Evolutionary conservation across 2,329 filamentous ascomycete genomes (phyloP).

Genomic region (Geosmithia putterillii): DNA sequence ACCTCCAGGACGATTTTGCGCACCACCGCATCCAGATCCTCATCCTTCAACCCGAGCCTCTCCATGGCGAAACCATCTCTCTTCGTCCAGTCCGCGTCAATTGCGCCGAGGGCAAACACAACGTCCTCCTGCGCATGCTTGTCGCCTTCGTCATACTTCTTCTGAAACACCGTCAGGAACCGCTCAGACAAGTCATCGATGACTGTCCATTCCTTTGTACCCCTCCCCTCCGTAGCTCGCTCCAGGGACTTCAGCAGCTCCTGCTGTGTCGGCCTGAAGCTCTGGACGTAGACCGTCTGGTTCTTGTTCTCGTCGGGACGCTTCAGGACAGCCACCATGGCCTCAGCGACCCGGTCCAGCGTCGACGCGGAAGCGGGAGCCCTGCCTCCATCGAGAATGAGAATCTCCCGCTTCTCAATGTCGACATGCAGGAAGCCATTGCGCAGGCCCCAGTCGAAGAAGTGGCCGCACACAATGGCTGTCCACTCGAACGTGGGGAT

Average conservation of each 20-base stretch:
- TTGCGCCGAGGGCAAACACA: constrained; percentile 33
- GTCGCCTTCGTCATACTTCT: constrained; percentile 22
- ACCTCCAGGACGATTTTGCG: constrained; percentile 16
- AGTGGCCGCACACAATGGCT: constrained; percentile 27
- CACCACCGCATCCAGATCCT: constrained; percentile 30
- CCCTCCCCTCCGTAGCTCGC: constrained; percentile 29
- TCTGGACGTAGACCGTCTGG: constrained; percentile 31
- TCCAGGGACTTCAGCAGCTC: constrained; percentile 35
- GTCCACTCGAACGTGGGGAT: constrained; percentile 37
- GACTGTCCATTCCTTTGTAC: constrained; percentile 20
- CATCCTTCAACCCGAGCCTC: constrained; percentile 29
- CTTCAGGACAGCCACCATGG: constrained; percentile 34
- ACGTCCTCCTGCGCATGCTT: constrained; percentile 28
- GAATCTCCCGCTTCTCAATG: constrained; percentile 24
- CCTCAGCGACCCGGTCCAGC: constrained; percentile 32
- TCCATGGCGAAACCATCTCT: constrained; percentile 33
- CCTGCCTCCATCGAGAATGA: constrained; percentile 39
- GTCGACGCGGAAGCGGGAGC: constrained; percentile 33
- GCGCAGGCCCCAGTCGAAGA: constrained; percentile 36
- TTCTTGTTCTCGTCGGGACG: constrained; percentile 40
- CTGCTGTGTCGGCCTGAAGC: constrained; percentile 33
- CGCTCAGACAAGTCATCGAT: constrained; percentile 20
- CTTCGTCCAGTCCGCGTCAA: constrained; percentile 35
- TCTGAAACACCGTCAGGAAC: constrained; percentile 22
- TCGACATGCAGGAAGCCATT: constrained; percentile 28